phyloP scores from a whole-genome alignment of 371 early-diverging fungal genomes.

The Nosema muscidifuracis region DNA sequence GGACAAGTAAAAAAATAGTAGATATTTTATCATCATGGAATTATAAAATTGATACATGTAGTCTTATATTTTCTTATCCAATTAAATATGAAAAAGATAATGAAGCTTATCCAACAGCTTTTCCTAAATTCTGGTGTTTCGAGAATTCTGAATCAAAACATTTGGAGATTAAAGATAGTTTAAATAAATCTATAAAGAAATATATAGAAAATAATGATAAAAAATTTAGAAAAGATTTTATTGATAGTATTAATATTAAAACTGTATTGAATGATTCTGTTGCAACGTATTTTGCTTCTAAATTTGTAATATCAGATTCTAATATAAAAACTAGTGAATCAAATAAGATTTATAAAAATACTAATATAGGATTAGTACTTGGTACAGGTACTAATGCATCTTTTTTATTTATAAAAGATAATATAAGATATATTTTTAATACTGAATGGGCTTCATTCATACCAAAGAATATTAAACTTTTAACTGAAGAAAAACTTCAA shows the following conservation, averaged over 20 bases:
- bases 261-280: not conserved
- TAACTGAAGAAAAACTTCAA: no score
- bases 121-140: not conserved
- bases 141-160: not conserved
- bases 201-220: no score
- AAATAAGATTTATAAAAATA: no score
- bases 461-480: no score
- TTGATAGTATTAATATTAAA: not conserved
- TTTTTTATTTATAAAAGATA: not conserved
- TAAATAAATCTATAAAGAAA: no score
- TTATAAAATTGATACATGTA: not conserved
- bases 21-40: no score
- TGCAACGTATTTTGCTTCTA: not conserved
- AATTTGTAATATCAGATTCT: no score
- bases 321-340: not conserved
- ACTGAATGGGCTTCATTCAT: not conserved
- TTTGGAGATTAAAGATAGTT: no score
- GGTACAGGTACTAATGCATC: not conserved
- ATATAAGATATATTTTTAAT: not conserved
- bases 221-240: no score
- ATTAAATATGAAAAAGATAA: not conserved
- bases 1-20: no score
- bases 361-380: not conserved
- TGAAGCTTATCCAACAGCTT: not conserved
- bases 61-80: not conserved